A percentile compares a stretch with the other conserved stretches of the same genome.
Evolutionary conservation across 768 basidiomycete genomes (phyloP).

Genomic region (Ramaria sp.): DNA sequence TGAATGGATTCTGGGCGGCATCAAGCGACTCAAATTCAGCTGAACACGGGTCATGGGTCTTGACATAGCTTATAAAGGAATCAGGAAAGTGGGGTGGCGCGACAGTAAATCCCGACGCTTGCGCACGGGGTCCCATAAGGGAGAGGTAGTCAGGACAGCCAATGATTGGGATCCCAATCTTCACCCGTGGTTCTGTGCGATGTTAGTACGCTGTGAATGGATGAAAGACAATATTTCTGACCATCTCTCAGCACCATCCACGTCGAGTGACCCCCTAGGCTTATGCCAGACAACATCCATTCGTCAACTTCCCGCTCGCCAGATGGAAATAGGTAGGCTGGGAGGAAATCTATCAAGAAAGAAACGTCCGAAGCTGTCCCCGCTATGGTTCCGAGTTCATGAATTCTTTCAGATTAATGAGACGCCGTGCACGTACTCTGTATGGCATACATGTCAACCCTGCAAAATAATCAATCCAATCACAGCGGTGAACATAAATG

Average conservation of each 20-base stretch:
- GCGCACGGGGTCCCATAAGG: conserved; percentile 49
- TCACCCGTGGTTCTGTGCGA: conserved; percentile 31
- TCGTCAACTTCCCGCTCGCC: conserved; percentile 48
- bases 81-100: conserved; percentile 48
- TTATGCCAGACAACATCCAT: conserved; percentile 69
- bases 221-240: conserved; percentile 25
- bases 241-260: conserved; percentile 59
- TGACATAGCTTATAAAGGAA: conserved; percentile 38
- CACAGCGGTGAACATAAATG: neutral
- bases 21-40: conserved; percentile 30
- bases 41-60: conserved; percentile 32
- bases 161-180: conserved; percentile 38
- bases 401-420: neutral
- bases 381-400: conserved; percentile 18
- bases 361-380: conserved; percentile 72
- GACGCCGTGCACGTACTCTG: conserved; percentile 22
- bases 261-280: conserved; percentile 76
- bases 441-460: conserved; percentile 39
- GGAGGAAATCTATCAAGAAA: conserved; percentile 72
- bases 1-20: conserved; percentile 40
- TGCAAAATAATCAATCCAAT: conserved; percentile 8
- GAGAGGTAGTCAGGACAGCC: conserved; percentile 62
- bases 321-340: conserved; percentile 59
- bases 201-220: conserved; percentile 12
- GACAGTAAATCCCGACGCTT: conserved; percentile 29